Conservation (phyloP, 139 green algal genomes). For the Chlamydomonas schloesseri region DNA sequence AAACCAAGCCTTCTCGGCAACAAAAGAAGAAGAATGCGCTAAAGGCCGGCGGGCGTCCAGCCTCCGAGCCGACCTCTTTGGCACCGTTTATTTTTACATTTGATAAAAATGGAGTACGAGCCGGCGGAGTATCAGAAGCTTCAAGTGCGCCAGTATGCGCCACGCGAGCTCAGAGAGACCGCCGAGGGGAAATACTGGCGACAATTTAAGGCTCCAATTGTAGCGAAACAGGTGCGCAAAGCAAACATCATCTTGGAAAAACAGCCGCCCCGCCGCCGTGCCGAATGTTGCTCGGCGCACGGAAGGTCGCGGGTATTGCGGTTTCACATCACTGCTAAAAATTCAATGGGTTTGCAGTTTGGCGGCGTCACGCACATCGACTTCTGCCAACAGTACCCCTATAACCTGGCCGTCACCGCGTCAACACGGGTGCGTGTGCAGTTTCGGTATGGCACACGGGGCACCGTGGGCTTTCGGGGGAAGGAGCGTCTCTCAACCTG, state of each 20-base stretch:
- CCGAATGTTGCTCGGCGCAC: no score
- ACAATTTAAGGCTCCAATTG: slow-evolving; percentile 69
- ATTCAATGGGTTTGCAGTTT: slow-evolving; percentile 60
- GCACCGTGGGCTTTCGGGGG: no score
- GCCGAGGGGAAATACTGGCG: slow-evolving; percentile 90
- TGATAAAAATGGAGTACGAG: slow-evolving; percentile 64
- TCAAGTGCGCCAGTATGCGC: slow-evolving; percentile 72
- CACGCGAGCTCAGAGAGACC: slow-evolving; percentile 79
- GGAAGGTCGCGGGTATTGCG: neutral
- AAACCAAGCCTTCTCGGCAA: no score
- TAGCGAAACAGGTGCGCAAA: slow-evolving; percentile 76
- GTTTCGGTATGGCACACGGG: no score
- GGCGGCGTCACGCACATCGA: slow-evolving; percentile 87
- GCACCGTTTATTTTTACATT: neutral
- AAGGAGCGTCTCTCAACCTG: no score
- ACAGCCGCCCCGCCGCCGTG: no score
- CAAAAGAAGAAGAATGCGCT: no score
- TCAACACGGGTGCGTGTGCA: slow-evolving; percentile 77
- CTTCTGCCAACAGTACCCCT: slow-evolving; percentile 78
- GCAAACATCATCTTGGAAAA: neutral
- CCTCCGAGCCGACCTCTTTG: neutral
- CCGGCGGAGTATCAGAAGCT: slow-evolving; percentile 79
- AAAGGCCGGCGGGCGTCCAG: no score
- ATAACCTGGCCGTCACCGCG: slow-evolving; percentile 87
- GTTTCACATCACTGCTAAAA: no score